Evolutionary conservation across 768 basidiomycete species (phyloP).

Genomic region (Termitomyces sp.): DNA sequence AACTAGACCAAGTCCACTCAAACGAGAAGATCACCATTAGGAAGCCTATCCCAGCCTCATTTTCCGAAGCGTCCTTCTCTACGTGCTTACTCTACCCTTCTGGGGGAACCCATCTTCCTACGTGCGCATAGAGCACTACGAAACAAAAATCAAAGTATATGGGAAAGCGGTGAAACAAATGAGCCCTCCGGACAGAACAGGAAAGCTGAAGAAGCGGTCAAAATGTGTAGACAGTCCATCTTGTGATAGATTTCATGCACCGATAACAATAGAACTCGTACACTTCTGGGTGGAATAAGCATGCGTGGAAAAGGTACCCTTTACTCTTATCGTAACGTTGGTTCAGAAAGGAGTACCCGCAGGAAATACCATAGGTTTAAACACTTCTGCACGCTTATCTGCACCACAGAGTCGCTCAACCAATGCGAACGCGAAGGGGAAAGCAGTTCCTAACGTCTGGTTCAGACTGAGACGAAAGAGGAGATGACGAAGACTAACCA

Average conservation of each 20-base stretch:
- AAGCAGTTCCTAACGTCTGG: slow-evolving; percentile 54
- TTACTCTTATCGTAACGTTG: neutral
- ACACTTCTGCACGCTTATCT: slow-evolving; percentile 58
- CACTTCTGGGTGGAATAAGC: neutral
- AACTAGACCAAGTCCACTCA: no score
- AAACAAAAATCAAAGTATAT: no score
- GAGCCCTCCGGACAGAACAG: neutral
- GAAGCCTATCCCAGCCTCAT: no score
- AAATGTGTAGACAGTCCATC: neutral
- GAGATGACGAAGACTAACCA: slow-evolving; percentile 36
- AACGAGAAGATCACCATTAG: no score
- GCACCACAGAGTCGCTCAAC: slow-evolving; percentile 68
- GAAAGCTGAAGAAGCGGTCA: neutral
- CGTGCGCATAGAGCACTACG: no score
- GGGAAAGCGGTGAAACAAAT: neutral
- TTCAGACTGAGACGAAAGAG: neutral
- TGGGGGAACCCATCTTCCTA: neutral
- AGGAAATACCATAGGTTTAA: slow-evolving; percentile 73
- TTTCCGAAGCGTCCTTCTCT: no score
- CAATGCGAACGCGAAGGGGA: slow-evolving; percentile 75
- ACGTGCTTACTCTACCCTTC: no score
- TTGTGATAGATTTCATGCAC: neutral
- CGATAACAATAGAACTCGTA: neutral
- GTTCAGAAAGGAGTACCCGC: slow-evolving; percentile 37
- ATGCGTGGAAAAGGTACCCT: no score